Conservation (phyloP, 1,284 basidiomycete genomes). For the Rhizoctonia solani region DNA sequence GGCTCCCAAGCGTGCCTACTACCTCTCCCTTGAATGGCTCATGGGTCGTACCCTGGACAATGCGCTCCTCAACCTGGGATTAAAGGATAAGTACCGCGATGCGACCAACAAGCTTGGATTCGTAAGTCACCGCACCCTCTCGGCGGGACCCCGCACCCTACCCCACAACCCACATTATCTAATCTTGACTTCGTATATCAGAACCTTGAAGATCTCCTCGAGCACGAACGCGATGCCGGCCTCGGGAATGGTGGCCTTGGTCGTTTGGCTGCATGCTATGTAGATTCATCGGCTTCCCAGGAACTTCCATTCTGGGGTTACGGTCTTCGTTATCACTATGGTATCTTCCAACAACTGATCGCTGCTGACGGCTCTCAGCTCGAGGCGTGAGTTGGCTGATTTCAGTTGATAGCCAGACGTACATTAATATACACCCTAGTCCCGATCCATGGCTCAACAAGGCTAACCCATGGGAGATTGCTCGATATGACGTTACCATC, state of each 20-base stretch:
- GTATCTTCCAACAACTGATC: constrained; percentile 94
- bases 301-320: constrained; percentile 49
- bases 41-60: constrained; percentile 91
- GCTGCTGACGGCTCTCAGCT: constrained; percentile 82
- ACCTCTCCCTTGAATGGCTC: constrained; percentile 81
- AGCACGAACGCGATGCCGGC: constrained; percentile 85
- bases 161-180: background rate
- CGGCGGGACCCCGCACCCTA: background rate
- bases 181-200: constrained; percentile 26
- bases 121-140: constrained; percentile 43
- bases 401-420: too few relatives aligned
- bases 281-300: constrained; percentile 81
- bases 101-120: constrained; percentile 79
- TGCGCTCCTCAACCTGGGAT: constrained; percentile 82
- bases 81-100: constrained; percentile 73
- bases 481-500: constrained; percentile 79
- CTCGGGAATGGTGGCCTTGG: constrained; percentile 87
- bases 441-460: constrained; percentile 92
- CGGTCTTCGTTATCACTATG: constrained; percentile 69
- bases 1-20: constrained; percentile 68
- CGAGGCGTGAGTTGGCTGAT: constrained; percentile 59
- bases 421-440: too few relatives aligned
- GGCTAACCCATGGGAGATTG: constrained; percentile 86
- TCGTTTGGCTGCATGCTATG: constrained; percentile 90
- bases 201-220: constrained; percentile 81